These are phyloP conservation scores for Mycena haematopus DNA, from an alignment of 768 basidiomycete genomes.

Conservation along the genomic window DNA sequence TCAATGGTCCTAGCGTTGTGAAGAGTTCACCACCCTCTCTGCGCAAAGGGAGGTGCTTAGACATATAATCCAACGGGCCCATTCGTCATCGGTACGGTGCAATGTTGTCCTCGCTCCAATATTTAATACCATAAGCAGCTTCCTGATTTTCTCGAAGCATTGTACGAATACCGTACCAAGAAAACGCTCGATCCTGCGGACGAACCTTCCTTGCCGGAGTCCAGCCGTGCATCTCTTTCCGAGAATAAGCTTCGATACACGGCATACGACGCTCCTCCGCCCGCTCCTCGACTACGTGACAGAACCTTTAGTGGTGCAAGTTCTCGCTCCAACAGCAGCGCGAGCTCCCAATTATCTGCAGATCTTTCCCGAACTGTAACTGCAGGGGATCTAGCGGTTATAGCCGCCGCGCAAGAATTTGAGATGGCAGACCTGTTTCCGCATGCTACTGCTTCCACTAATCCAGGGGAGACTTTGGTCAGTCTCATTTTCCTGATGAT, in stretches of 20 bases:
- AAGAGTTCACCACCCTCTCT: constrained; percentile 64
- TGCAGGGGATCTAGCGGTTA: constrained; percentile 54
- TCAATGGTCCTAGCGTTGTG: constrained; percentile 61
- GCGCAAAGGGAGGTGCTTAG: constrained; percentile 51
- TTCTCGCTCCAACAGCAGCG: constrained; percentile 39
- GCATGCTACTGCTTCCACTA: neutral
- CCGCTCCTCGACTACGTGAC: constrained; percentile 50
- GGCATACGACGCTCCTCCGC: constrained; percentile 70
- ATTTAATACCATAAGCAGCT: constrained; percentile 50
- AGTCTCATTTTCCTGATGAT: neutral
- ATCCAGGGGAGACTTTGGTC: constrained; percentile 7
- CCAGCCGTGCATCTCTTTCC: constrained; percentile 37
- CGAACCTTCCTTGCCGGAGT: constrained; percentile 28
- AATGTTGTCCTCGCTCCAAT: neutral
- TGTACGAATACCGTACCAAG: constrained; percentile 44
- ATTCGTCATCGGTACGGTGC: constrained; percentile 61
- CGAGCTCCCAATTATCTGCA: constrained; percentile 38
- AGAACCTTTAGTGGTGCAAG: constrained; percentile 40
- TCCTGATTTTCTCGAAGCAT: constrained; percentile 68
- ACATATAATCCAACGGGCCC: constrained; percentile 53
- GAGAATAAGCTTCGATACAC: constrained; percentile 66
- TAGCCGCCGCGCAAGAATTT: constrained; percentile 40
- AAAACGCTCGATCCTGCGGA: constrained; percentile 26
- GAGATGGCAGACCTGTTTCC: constrained; percentile 36
- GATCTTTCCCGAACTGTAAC: constrained; percentile 40